Conservation (phyloP, 2,329 filamentous ascomycete species). For the Microsporum canis region DNA sequence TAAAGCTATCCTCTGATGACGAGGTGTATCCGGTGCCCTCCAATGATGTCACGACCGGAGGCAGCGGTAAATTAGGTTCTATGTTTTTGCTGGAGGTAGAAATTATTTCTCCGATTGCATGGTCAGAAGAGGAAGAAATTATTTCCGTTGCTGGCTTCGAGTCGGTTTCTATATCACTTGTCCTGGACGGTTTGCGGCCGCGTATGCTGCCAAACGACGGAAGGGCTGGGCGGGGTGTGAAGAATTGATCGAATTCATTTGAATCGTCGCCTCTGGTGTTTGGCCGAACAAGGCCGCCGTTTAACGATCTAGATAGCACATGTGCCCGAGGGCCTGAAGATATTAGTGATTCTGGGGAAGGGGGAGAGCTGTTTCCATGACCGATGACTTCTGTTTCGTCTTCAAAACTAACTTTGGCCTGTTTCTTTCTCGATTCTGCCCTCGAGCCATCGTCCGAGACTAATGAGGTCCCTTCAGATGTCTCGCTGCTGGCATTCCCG, state of each 20-base stretch:
- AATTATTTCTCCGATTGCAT: conserved; percentile 41
- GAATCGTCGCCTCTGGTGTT: conserved; percentile 19
- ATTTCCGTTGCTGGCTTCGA: conserved; percentile 21
- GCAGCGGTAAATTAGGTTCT: conserved; percentile 51
- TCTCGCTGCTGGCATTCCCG: conserved; percentile 38
- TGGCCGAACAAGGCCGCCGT: conserved; percentile 19
- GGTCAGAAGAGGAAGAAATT: conserved; percentile 40
- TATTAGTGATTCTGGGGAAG: conserved; percentile 29
- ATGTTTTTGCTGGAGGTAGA: conserved; percentile 29
- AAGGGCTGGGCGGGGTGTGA: conserved; percentile 48
- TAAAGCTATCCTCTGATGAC: conserved; percentile 40
- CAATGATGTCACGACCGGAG: conserved; percentile 58
- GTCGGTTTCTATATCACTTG: conserved; percentile 5
- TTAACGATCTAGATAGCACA: conserved; percentile 20
- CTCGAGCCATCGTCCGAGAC: conserved; percentile 35
- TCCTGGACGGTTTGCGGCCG: conserved; percentile 26
- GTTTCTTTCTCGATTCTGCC: conserved; percentile 40
- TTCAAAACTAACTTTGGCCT: conserved; percentile 57
- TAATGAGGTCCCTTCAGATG: conserved; percentile 45
- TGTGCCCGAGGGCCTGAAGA: background rate
- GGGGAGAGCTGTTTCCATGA: conserved; percentile 31
- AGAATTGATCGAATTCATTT: conserved; percentile 44
- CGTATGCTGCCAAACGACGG: conserved; percentile 55
- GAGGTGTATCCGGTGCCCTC: conserved; percentile 55
- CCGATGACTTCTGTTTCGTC: conserved; percentile 43